Conservation (phyloP, 352 stramenopile genomes). For the Phytophthora ohioensis region DNA sequence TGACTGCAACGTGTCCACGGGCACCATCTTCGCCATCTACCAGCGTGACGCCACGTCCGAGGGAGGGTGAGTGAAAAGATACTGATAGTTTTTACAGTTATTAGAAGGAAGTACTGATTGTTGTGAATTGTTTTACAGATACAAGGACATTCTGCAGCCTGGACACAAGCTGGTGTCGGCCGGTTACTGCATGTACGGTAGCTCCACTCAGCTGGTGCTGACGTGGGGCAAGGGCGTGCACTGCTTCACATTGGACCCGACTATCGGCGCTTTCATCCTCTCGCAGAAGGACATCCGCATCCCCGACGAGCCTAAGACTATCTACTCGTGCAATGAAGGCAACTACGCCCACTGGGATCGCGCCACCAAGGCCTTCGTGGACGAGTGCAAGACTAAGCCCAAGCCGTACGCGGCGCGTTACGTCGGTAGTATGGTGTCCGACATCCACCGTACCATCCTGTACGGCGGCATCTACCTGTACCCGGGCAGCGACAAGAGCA, state of each 20-base stretch:
- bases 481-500: slow-evolving; percentile 94
- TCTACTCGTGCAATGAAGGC: slow-evolving; percentile 99
- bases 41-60: slow-evolving; percentile 72
- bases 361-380: slow-evolving; percentile 90
- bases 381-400: slow-evolving; percentile 86
- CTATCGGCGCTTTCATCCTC: slow-evolving; percentile 98
- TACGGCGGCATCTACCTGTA: slow-evolving; percentile 99
- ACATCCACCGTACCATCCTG: slow-evolving; percentile 98
- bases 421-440: slow-evolving; percentile 98
- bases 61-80: slow-evolving; percentile 46
- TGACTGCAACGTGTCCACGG: slow-evolving; percentile 99
- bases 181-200: slow-evolving; percentile 99
- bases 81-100: neutral
- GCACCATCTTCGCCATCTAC: slow-evolving; percentile 99
- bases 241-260: slow-evolving; percentile 98
- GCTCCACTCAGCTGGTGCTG: slow-evolving; percentile 97
- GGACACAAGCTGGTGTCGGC: slow-evolving; percentile 96
- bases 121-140: slow-evolving; percentile 36
- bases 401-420: slow-evolving; percentile 92
- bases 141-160: slow-evolving; percentile 94
- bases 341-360: slow-evolving; percentile 97
- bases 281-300: slow-evolving; percentile 96
- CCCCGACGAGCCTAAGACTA: slow-evolving; percentile 91
- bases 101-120: slow-evolving; percentile 9
- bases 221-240: slow-evolving; percentile 96